Percentiles rank a stretch among this genome's conserved stretches.
Conservation (phyloP, 345 rosid species). For the Eucalyptus victrix region DNA sequence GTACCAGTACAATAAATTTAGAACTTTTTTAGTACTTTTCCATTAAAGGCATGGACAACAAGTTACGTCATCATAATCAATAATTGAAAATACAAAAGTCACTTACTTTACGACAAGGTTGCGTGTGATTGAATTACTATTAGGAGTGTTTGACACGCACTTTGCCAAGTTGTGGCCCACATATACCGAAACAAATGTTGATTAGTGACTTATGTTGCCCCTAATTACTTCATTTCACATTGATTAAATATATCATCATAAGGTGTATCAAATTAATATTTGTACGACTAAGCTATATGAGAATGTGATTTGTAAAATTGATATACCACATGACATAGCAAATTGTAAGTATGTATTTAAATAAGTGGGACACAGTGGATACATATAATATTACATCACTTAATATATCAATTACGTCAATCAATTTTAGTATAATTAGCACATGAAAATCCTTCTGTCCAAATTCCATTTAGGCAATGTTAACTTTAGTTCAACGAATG, state of each 20-base stretch:
- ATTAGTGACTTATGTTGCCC: not conserved
- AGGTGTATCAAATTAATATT: not conserved
- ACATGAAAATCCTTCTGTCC: not conserved
- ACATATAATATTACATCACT: not conserved
- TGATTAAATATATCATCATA: not conserved
- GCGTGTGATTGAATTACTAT: not conserved
- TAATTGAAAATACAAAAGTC: not conserved
- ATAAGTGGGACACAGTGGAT: not conserved
- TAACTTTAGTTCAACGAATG: not conserved
- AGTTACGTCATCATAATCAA: not conserved
- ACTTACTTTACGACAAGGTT: not conserved
- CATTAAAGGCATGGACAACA: not conserved
- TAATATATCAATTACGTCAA: not conserved
- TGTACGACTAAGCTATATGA: no score
- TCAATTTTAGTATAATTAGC: not conserved
- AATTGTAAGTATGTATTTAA: not conserved
- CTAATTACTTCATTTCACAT: not conserved
- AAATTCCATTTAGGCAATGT: not conserved
- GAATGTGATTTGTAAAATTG: rapidly evolving
- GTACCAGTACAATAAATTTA: no score
- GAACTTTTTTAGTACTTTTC: not conserved
- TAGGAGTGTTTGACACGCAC: not conserved
- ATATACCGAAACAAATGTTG: not conserved
- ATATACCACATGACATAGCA: not conserved
- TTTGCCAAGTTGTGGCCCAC: not conserved